These are phyloP conservation scores for Teunomyces barrocoloradensis DNA, from an alignment of 805 yeast genomes.

Conservation along the genomic window DNA sequence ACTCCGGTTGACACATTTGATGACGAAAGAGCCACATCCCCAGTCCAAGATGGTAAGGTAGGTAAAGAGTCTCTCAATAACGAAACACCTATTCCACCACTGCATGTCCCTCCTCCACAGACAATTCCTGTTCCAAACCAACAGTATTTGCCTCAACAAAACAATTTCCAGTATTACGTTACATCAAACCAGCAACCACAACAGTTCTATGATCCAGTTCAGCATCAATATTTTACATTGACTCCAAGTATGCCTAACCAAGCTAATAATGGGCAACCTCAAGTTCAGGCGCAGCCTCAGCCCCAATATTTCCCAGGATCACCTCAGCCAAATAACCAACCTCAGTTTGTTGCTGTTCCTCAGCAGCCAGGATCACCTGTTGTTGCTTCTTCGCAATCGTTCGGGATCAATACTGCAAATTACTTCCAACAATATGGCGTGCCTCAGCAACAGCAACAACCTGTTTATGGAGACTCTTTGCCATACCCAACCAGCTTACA, in stretches of 20 bases:
- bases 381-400: constrained; percentile 8
- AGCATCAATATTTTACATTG: constrained; percentile 41
- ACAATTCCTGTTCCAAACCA: constrained; percentile 5
- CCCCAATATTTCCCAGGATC: constrained; percentile 40
- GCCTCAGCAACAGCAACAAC: constrained; percentile 7
- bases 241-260: constrained; percentile 33
- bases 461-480: constrained; percentile 11
- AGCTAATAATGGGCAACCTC: constrained; percentile 6
- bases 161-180: constrained; percentile 12
- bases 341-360: constrained; percentile 9
- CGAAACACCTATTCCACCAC: background rate
- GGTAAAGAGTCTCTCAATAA: background rate
- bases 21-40: constrained; percentile 1
- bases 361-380: constrained; percentile 6
- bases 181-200: constrained; percentile 31
- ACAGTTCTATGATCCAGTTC: constrained; percentile 43
- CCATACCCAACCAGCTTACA: constrained; percentile 16
- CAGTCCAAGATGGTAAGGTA: background rate
- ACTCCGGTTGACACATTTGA: constrained; percentile 35
- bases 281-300: constrained; percentile 22
- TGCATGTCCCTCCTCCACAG: constrained; percentile 5
- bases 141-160: constrained; percentile 7
- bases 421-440: constrained; percentile 16
- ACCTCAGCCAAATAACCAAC: constrained; percentile 21
- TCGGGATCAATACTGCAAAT: constrained; percentile 14